phyloP scores from a whole-genome alignment of 768 basidiomycete species.

The Trametes cubensis region DNA sequence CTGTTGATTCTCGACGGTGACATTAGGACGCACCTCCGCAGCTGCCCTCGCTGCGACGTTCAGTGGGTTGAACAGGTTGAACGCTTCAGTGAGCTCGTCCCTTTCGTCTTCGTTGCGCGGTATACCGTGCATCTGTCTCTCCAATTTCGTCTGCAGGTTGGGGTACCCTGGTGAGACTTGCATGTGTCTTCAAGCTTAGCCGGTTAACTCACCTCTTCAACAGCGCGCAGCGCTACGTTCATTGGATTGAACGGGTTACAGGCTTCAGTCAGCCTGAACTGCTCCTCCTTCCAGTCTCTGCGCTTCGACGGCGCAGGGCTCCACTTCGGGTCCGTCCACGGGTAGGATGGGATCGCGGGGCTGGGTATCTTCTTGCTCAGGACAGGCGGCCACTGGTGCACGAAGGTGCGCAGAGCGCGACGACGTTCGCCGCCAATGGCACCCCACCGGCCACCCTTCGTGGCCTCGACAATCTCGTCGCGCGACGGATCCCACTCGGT shows the following conservation, averaged over 20 bases:
- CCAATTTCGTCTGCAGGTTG: neutral
- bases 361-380: neutral
- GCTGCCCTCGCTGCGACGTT: neutral
- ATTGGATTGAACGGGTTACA: constrained; percentile 1
- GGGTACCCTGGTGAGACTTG: neutral
- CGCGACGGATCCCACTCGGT: constrained; percentile 9
- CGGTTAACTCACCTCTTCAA: neutral
- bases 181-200: neutral
- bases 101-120: neutral
- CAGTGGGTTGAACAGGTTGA: constrained; percentile 3
- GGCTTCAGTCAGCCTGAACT: neutral
- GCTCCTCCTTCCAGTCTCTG: neutral
- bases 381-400: neutral
- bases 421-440: neutral
- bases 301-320: neutral
- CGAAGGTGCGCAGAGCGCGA: neutral
- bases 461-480: neutral
- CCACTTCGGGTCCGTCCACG: neutral
- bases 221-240: neutral
- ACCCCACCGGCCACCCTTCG: constrained; percentile 4
- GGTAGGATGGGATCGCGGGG: neutral
- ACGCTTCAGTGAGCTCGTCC: constrained; percentile 2
- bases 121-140: neutral
- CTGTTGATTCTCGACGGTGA: neutral
- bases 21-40: neutral